phyloP scores from a whole-genome alignment of 768 basidiomycete genomes.

The Suillus fuscotomentosus region DNA sequence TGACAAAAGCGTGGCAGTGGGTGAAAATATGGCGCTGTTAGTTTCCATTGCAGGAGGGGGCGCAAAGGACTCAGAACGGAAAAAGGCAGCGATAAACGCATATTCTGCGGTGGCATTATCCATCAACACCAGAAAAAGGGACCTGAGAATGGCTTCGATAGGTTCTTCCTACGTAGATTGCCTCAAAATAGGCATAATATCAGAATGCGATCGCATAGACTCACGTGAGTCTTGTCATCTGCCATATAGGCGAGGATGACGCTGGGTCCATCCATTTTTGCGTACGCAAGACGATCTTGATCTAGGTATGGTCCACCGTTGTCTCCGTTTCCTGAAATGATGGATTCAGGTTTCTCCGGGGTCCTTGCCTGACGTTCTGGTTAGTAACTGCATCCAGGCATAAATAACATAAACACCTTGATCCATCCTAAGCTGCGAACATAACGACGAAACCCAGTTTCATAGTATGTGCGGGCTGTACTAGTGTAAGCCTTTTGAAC shows the following conservation, averaged over 20 bases:
- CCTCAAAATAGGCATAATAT: constrained; percentile 11
- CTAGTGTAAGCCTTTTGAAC: constrained; percentile 84
- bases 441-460: constrained; percentile 93
- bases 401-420: constrained; percentile 46
- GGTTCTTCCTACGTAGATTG: constrained; percentile 63
- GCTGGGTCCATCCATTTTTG: constrained; percentile 76
- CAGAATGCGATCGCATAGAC: constrained; percentile 26
- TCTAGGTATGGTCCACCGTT: constrained; percentile 40
- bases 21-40: constrained; percentile 35
- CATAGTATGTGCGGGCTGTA: constrained; percentile 87
- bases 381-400: neutral
- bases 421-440: constrained; percentile 76
- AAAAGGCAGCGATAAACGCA: constrained; percentile 83
- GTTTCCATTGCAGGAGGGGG: constrained; percentile 34
- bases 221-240: constrained; percentile 84
- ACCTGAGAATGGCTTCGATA: constrained; percentile 81
- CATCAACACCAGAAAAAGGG: constrained; percentile 85
- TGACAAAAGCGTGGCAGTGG: constrained; percentile 37
- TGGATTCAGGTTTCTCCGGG: constrained; percentile 65
- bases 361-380: constrained; percentile 51
- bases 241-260: constrained; percentile 85
- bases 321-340: constrained; percentile 49
- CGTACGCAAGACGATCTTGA: constrained; percentile 58
- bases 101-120: constrained; percentile 96
- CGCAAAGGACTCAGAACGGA: constrained; percentile 43